These are phyloP conservation scores for Angomonas ambiguus DNA, from an alignment of 208 protist genomes.

Conservation along the genomic window DNA sequence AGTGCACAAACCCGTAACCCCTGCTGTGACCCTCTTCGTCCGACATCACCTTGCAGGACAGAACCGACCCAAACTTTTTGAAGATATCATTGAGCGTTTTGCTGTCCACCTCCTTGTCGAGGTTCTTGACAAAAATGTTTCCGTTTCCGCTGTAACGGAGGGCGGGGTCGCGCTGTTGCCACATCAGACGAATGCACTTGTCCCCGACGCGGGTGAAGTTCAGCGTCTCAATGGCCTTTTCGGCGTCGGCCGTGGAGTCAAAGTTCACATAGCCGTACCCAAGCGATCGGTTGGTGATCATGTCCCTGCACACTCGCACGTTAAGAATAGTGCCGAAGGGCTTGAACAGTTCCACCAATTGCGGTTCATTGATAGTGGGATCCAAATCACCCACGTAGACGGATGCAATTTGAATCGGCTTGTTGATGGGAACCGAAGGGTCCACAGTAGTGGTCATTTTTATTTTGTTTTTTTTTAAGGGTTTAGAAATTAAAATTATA, in stretches of 20 bases:
- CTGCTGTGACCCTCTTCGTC: slow-evolving; percentile 90
- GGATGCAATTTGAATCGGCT: slow-evolving; percentile 91
- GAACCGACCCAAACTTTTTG: slow-evolving; percentile 95
- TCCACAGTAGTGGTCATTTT: slow-evolving; percentile 15
- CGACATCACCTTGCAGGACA: slow-evolving; percentile 97
- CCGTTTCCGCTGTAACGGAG: slow-evolving; percentile 96
- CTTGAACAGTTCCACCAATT: slow-evolving; percentile 98
- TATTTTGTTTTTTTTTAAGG: slow-evolving; percentile 7
- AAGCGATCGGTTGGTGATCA: slow-evolving; percentile 96
- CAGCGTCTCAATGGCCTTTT: slow-evolving; percentile 96
- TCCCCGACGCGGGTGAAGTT: slow-evolving; percentile 96
- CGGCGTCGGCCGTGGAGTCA: slow-evolving; percentile 93
- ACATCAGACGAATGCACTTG: slow-evolving; percentile 98
- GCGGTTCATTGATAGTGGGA: slow-evolving; percentile 85
- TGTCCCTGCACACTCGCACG: slow-evolving; percentile 98
- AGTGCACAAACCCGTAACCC: slow-evolving; percentile 99
- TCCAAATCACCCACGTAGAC: slow-evolving; percentile 98
- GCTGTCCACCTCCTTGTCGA: slow-evolving; percentile 95
- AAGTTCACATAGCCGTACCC: slow-evolving; percentile 99
- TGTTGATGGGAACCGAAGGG: slow-evolving; percentile 19
- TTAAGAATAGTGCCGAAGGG: slow-evolving; percentile 97
- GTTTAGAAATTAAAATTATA: background rate
- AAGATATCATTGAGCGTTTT: slow-evolving; percentile 98
- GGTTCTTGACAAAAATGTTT: slow-evolving; percentile 99
- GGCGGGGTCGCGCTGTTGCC: slow-evolving; percentile 97